Conservation (phyloP, 805 yeast species). For the Wickerhamomyces bisporus region DNA sequence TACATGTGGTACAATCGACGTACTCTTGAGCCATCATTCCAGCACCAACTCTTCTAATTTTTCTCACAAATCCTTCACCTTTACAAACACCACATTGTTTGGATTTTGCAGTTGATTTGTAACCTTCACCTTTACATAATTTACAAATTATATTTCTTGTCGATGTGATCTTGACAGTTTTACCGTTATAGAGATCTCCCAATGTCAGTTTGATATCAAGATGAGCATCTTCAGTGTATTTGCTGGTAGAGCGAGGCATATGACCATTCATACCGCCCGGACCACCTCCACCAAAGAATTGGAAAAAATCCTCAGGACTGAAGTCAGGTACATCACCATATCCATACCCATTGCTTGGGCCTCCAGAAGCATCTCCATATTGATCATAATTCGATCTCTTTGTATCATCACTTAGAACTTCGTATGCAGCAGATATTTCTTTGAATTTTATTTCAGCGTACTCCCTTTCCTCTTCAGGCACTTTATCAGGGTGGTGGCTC, state of each 20-base stretch:
- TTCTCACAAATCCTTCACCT: slow-evolving; percentile 63
- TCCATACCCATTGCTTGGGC: slow-evolving; percentile 23
- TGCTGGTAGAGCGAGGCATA: no score
- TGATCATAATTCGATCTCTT: slow-evolving; percentile 55
- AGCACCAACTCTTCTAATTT: slow-evolving; percentile 61
- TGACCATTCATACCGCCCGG: slow-evolving; percentile 17
- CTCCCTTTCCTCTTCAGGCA: slow-evolving; percentile 56
- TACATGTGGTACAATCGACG: slow-evolving; percentile 61
- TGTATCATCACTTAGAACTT: slow-evolving; percentile 66
- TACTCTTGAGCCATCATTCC: slow-evolving; percentile 66
- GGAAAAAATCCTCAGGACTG: slow-evolving; percentile 71
- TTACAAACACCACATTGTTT: slow-evolving; percentile 61
- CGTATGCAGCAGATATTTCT: slow-evolving; percentile 83
- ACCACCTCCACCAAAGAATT: slow-evolving; percentile 47
- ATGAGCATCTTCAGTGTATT: slow-evolving; percentile 60
- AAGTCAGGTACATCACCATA: slow-evolving; percentile 40
- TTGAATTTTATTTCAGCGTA: slow-evolving; percentile 77
- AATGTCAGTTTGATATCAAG: slow-evolving; percentile 59
- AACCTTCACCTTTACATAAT: slow-evolving; percentile 73
- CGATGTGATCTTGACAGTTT: slow-evolving; percentile 66
- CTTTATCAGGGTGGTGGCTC: slow-evolving; percentile 86
- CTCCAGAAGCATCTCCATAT: slow-evolving; percentile 41
- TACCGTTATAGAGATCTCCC: slow-evolving; percentile 77
- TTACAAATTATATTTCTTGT: slow-evolving; percentile 70
- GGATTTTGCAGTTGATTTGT: slow-evolving; percentile 51